Percentiles rank a stretch among this genome's conserved stretches.
These are phyloP conservation scores for Fusarium denticulatum DNA, from an alignment of 2,329 filamentous ascomycete species.

Conservation along the genomic window DNA sequence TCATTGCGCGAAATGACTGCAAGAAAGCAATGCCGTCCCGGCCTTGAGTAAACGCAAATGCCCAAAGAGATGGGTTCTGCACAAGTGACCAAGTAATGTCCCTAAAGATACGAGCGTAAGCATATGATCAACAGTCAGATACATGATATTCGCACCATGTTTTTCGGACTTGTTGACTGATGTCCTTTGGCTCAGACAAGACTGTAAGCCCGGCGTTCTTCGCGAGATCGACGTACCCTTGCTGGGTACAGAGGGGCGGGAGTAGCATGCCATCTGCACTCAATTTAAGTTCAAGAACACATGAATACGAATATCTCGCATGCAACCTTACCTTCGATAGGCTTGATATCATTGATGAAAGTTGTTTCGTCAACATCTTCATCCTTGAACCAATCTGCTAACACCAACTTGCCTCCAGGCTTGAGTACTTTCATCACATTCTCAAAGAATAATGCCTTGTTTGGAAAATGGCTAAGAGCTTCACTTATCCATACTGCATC, in stretches of 20 bases:
- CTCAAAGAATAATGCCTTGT: conserved; percentile 67
- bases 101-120: conserved; percentile 49
- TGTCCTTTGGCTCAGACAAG: conserved; percentile 61
- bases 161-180: conserved; percentile 66
- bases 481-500: conserved; percentile 71
- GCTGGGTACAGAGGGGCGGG: conserved; percentile 63
- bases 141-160: conserved; percentile 61
- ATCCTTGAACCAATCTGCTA: conserved; percentile 71
- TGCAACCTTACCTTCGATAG: conserved; percentile 61
- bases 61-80: conserved; percentile 68
- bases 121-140: neutral
- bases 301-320: neutral
- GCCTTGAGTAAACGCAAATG: conserved; percentile 68
- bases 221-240: conserved; percentile 63
- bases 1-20: conserved; percentile 70
- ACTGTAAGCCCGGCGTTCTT: conserved; percentile 58
- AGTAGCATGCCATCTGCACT: conserved; percentile 67
- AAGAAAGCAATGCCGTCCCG: conserved; percentile 69
- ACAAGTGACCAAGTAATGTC: conserved; percentile 71
- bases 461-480: conserved; percentile 68
- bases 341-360: conserved; percentile 63
- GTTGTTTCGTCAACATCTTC: conserved; percentile 56
- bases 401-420: conserved; percentile 61
- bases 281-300: neutral
- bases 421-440: conserved; percentile 61